phyloP scores from a whole-genome alignment of 2,329 filamentous ascomycete genomes.

The Diplodia intermedia region DNA sequence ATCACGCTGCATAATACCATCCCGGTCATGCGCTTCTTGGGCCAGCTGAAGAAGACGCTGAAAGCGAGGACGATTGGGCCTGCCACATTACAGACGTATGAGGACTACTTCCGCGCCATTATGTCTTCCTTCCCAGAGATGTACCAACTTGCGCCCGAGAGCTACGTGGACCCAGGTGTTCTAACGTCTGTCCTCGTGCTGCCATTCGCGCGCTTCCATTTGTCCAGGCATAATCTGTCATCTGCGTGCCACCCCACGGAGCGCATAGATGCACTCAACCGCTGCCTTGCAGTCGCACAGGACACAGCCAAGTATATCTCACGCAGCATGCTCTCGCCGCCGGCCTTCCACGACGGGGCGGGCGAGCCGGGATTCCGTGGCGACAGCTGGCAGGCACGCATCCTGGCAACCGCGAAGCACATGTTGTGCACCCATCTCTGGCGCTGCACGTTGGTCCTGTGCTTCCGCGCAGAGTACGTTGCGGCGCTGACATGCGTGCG shows the following conservation, averaged over 20 bases:
- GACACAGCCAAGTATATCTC: conserved; percentile 81
- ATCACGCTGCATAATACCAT: conserved; percentile 80
- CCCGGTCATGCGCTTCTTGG: conserved; percentile 79
- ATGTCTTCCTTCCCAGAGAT: conserved; percentile 76
- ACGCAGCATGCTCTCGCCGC: conserved; percentile 63
- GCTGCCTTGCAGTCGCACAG: conserved; percentile 74
- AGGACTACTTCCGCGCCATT: conserved; percentile 79
- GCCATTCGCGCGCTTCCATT: conserved; percentile 80
- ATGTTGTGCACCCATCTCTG: conserved; percentile 85
- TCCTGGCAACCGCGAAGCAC: conserved; percentile 73
- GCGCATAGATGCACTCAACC: conserved; percentile 74
- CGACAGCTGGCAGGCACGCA: conserved; percentile 59
- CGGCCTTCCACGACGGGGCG: conserved; percentile 35
- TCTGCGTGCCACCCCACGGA: conserved; percentile 71
- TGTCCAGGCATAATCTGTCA: conserved; percentile 88
- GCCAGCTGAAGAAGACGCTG: conserved; percentile 74
- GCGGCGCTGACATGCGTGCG: conserved; percentile 76
- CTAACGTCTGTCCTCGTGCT: conserved; percentile 79
- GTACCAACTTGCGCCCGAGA: conserved; percentile 71
- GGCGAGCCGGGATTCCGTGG: conserved; percentile 35
- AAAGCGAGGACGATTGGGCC: conserved; percentile 69
- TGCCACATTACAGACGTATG: conserved; percentile 76
- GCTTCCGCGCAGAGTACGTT: conserved; percentile 75
- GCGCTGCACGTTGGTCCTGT: conserved; percentile 81
- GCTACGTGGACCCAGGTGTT: conserved; percentile 74